Percentiles rank a stretch among this genome's conserved stretches.
Evolutionary conservation across 2,329 filamentous ascomycete species (phyloP).

Genomic region (Ophiocordyceps australis): DNA sequence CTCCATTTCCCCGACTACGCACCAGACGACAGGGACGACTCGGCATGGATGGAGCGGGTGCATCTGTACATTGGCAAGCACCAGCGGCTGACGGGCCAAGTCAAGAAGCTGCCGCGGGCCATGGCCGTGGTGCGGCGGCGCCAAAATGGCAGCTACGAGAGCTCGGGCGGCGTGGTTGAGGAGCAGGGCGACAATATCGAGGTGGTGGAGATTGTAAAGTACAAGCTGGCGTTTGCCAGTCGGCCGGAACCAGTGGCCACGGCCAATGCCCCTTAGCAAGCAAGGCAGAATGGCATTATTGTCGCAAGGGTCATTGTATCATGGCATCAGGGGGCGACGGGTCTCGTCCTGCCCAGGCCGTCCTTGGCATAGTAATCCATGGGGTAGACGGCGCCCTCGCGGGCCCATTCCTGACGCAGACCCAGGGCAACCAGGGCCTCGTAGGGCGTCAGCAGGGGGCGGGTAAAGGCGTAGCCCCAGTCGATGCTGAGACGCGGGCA

Average conservation of each 20-base stretch:
- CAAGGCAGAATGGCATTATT: not conserved
- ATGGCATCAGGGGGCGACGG: too few species aligned
- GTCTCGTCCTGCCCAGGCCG: conserved; percentile 65
- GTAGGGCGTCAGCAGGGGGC: conserved; percentile 81
- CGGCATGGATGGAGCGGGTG: conserved; percentile 76
- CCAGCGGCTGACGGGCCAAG: conserved; percentile 75
- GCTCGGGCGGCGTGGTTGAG: conserved; percentile 17
- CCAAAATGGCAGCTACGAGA: conserved; percentile 21
- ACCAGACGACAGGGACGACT: conserved; percentile 21
- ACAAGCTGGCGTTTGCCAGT: conserved; percentile 70
- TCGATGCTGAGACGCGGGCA: conserved; percentile 95
- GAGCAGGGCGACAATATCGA: conserved; percentile 41
- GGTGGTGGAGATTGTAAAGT: conserved; percentile 72
- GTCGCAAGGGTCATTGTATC: too few species aligned
- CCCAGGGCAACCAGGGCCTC: conserved; percentile 86
- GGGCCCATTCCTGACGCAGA: conserved; percentile 56
- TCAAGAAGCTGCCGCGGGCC: conserved; percentile 68
- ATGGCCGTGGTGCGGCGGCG: conserved; percentile 59
- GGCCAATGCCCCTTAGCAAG: conserved; percentile 2
- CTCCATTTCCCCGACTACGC: conserved; percentile 65
- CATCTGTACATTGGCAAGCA: conserved; percentile 79
- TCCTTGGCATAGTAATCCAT: conserved; percentile 98
- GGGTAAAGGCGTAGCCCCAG: conserved; percentile 91
- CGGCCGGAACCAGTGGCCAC: conserved; percentile 71
- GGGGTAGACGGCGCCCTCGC: conserved; percentile 51